Conservation (phyloP, 768 basidiomycete species). For the Auriculariales sp. region DNA sequence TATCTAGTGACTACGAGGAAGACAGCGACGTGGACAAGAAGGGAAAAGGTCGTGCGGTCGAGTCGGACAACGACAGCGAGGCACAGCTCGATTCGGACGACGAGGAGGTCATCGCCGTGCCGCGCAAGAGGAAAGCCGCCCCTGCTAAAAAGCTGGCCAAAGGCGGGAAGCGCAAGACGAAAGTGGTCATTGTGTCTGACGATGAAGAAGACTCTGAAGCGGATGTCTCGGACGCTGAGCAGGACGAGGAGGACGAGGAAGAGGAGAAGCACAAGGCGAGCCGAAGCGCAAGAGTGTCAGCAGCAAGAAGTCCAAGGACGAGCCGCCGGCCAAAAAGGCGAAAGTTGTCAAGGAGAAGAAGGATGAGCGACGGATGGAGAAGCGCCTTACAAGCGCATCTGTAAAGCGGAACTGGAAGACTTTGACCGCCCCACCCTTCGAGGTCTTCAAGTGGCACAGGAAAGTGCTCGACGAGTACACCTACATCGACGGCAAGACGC, state of each 20-base stretch:
- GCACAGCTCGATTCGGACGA: too few relatives aligned
- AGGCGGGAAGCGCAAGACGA: conserved; percentile 5
- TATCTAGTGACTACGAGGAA: conserved; percentile 15
- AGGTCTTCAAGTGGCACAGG: conserved; percentile 85
- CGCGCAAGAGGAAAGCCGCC: conserved; percentile 1
- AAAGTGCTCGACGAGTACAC: conserved; percentile 92
- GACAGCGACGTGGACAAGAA: conserved; percentile 22
- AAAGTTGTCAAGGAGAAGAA: conserved; percentile 12
- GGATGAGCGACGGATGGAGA: conserved; percentile 39
- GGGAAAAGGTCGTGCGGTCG: too few relatives aligned
- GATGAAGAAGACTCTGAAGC: background rate
- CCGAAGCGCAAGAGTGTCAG: conserved; percentile 27
- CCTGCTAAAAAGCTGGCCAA: conserved; percentile 11
- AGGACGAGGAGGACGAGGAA: conserved; percentile 25
- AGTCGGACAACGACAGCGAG: too few relatives aligned
- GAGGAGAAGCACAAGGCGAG: conserved; percentile 12
- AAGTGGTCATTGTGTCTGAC: conserved; percentile 33
- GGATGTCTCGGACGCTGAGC: background rate
- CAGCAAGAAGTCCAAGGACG: conserved; percentile 6
- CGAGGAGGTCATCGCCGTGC: too few relatives aligned
- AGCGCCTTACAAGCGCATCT: conserved; percentile 43
- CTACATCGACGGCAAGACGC: conserved; percentile 70
- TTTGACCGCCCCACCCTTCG: conserved; percentile 73
- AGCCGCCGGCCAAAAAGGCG: conserved; percentile 29
- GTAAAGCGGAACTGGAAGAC: conserved; percentile 63